Evolutionary conservation across 805 yeast species (phyloP).

Genomic region (Maudiozyma serrabonitensis): DNA sequence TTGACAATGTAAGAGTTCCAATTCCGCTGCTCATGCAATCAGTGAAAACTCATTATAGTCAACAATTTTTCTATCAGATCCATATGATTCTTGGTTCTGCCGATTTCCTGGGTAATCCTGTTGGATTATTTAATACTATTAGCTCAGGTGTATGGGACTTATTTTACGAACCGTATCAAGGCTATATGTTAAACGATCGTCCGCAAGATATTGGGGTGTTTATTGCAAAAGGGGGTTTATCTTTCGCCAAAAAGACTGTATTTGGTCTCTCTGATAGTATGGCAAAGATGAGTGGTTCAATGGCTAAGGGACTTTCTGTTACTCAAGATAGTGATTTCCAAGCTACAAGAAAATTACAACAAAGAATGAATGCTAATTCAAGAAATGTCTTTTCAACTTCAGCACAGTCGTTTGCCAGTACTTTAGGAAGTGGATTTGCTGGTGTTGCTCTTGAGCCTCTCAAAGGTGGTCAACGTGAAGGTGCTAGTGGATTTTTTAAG

Average conservation of each 20-base stretch:
- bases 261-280: conserved; percentile 92
- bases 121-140: conserved; percentile 85
- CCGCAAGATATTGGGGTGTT: conserved; percentile 96
- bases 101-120: conserved; percentile 93
- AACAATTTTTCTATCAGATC: conserved; percentile 82
- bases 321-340: conserved; percentile 83
- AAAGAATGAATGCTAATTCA: conserved; percentile 74
- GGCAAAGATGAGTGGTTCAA: conserved; percentile 84
- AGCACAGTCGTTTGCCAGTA: conserved; percentile 80
- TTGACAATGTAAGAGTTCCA: conserved; percentile 87
- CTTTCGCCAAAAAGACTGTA: conserved; percentile 88
- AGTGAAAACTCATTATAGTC: conserved; percentile 78
- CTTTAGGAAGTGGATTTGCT: conserved; percentile 75
- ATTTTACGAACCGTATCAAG: conserved; percentile 95
- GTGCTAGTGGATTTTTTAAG: conserved; percentile 84
- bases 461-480: conserved; percentile 81
- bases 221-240: conserved; percentile 88
- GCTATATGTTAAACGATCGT: conserved; percentile 84
- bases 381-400: conserved; percentile 77
- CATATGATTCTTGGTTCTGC: conserved; percentile 94
- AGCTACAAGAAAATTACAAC: conserved; percentile 63
- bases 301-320: conserved; percentile 87
- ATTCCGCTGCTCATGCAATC: conserved; percentile 60
- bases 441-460: conserved; percentile 89
- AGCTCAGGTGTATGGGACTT: conserved; percentile 94